Evolutionary conservation across 1,284 basidiomycete genomes (phyloP).

Genomic region (Somion occarium): DNA sequence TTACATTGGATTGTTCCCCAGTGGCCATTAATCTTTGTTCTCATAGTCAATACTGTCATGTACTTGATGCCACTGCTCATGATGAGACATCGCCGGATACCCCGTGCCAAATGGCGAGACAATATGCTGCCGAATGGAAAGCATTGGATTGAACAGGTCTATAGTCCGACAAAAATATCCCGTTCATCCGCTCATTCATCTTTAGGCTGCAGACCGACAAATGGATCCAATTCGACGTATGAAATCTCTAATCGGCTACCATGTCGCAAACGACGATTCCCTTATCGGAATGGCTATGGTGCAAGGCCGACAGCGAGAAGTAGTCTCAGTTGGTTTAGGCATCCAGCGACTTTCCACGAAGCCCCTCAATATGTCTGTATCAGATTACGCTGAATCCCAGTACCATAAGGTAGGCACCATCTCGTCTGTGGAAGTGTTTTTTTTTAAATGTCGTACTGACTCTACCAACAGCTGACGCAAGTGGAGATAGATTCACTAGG

Average conservation of each 20-base stretch:
- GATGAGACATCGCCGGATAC: slow-evolving; percentile 78
- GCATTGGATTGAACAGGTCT: slow-evolving; percentile 76
- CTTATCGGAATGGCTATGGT: slow-evolving; percentile 79
- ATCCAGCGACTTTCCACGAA: slow-evolving; percentile 61
- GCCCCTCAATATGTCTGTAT: slow-evolving; percentile 50
- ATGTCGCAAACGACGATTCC: slow-evolving; percentile 61
- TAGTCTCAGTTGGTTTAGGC: slow-evolving; percentile 73
- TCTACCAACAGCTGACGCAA: slow-evolving; percentile 47
- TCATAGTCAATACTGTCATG: slow-evolving; percentile 59
- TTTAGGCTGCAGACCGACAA: slow-evolving; percentile 40
- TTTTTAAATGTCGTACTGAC: neutral
- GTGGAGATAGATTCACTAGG: slow-evolving; percentile 48
- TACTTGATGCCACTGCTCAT: slow-evolving; percentile 75
- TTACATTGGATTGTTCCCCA: neutral
- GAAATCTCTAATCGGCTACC: slow-evolving; percentile 74
- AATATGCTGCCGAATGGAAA: slow-evolving; percentile 57
- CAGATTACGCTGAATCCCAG: slow-evolving; percentile 63
- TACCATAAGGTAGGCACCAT: slow-evolving; percentile 58
- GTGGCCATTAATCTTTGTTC: slow-evolving; percentile 3
- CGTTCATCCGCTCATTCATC: neutral
- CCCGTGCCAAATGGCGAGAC: slow-evolving; percentile 68
- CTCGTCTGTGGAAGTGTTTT: no score
- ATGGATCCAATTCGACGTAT: slow-evolving; percentile 58
- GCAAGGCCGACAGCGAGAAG: slow-evolving; percentile 66
- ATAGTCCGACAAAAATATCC: slow-evolving; percentile 5